Evolutionary conservation across 805 yeast species (phyloP), one percentile per base, ranked within the genome.

Genomic region (Kodamaea leandrae): DNA sequence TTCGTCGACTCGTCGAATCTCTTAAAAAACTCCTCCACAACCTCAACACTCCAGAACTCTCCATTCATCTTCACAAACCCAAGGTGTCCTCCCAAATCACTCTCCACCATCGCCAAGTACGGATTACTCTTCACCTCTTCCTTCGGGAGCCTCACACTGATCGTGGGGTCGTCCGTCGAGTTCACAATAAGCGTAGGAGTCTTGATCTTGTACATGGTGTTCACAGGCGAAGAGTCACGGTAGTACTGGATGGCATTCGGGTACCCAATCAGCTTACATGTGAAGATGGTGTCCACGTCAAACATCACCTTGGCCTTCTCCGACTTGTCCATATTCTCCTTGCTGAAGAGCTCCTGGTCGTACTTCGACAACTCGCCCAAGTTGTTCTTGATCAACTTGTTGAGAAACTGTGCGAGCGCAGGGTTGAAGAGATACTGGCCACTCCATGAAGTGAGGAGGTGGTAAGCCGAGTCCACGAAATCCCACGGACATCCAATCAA

Each of bases 61-160:
- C 84, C 83, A 18, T 71, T 64, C 36, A 68, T 61, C 48, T 74
- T 69, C 46, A 79, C 86, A 83, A 83, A 86, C n/a, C 86, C 93
- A 40, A 86, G 71, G 60, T 86, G 96, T 1, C 95, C 95, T 5
- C 96, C 96, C 39, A 76, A 68, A 30, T 74, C 70, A 5, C 90
- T 82, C 44, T 79, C 74, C 4, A 80, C 68, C 52, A 82, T 49
- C 32, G 75, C 62, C 24, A 78, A 61, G 54, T 74, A 78, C 1
- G 95, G 93, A 53, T 85, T 85, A 21, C 55, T 48, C 28, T 53
- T 47, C 15, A 76, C 71, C 45, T 80, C 82, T 12, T 54, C 55
- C 26, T 58, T 55, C 1, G 93, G 93, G 18, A 83, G 55, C 16
- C 67, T 57, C 2, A 66, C 64, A 10, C 84, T 79, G 10, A 80